Percentiles rank a stretch among this genome's conserved stretches.
Evolutionary conservation across 345 rosid genomes (phyloP).

Genomic region (Syzygium aqueum): DNA sequence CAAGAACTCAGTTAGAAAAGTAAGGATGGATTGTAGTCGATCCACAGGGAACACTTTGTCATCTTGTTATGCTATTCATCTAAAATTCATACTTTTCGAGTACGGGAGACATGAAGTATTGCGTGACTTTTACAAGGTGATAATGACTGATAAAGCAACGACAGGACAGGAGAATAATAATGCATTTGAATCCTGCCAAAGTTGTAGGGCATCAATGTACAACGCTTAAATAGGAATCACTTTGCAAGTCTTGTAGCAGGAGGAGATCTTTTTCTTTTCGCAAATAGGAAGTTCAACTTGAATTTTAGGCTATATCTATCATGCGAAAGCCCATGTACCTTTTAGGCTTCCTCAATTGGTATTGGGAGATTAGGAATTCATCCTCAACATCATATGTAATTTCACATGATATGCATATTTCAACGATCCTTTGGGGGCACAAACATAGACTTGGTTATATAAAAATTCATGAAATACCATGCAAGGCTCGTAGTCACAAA

Average conservation of each 20-base stretch:
- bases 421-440: neutral
- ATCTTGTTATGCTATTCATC: neutral
- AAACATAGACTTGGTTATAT: neutral
- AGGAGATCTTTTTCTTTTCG: neutral
- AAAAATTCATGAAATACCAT: neutral
- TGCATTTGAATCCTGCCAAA: neutral
- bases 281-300: neutral
- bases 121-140: neutral
- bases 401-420: neutral
- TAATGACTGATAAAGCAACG: neutral
- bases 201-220: neutral
- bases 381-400: neutral
- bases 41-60: neutral
- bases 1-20: neutral
- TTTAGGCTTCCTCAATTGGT: neutral
- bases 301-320: neutral
- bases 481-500: neutral
- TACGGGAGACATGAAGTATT: neutral
- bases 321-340: neutral
- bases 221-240: neutral
- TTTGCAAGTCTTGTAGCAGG: neutral
- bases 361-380: neutral
- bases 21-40: neutral
- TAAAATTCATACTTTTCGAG: neutral
- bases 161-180: neutral